Conservation (phyloP, 192 early-diverging fungal genomes). For the Coemansia sp. region DNA sequence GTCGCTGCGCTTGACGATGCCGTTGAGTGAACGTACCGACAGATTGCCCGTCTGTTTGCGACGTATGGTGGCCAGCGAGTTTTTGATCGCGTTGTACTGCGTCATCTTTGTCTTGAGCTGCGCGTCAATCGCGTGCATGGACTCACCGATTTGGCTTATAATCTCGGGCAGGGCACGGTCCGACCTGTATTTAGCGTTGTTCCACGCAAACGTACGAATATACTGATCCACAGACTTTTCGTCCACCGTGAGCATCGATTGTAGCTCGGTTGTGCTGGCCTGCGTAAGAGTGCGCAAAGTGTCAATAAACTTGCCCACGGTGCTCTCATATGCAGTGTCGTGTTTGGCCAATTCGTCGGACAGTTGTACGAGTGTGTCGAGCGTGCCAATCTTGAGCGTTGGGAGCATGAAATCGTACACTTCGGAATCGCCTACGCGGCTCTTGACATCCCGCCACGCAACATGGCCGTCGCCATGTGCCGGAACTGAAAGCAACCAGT, state of each 20-base stretch:
- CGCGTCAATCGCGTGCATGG: slow-evolving; percentile 83
- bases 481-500: slow-evolving; percentile 83
- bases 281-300: slow-evolving; percentile 68
- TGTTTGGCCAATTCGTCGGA: slow-evolving; percentile 93
- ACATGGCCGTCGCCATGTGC: slow-evolving; percentile 71
- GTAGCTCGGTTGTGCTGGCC: slow-evolving; percentile 6
- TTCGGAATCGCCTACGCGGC: slow-evolving; percentile 68
- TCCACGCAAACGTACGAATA: slow-evolving; percentile 88
- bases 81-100: slow-evolving; percentile 82
- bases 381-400: slow-evolving; percentile 84
- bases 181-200: slow-evolving; percentile 91
- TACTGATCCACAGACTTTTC: slow-evolving; percentile 81
- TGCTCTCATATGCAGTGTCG: slow-evolving; percentile 74
- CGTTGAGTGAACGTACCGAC: slow-evolving; percentile 81
- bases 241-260: slow-evolving; percentile 23
- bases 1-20: slow-evolving; percentile 89
- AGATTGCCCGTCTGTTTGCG: slow-evolving; percentile 87
- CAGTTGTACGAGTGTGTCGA: slow-evolving; percentile 88
- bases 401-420: slow-evolving; percentile 83
- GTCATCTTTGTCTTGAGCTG: slow-evolving; percentile 90
- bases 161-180: slow-evolving; percentile 92
- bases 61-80: slow-evolving; percentile 75
- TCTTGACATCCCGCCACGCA: slow-evolving; percentile 42
- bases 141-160: slow-evolving; percentile 72
- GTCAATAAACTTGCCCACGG: slow-evolving; percentile 82